These are phyloP conservation scores for Prunus campanulata DNA, from an alignment of 306 rosid genomes.

Conservation along the genomic window DNA sequence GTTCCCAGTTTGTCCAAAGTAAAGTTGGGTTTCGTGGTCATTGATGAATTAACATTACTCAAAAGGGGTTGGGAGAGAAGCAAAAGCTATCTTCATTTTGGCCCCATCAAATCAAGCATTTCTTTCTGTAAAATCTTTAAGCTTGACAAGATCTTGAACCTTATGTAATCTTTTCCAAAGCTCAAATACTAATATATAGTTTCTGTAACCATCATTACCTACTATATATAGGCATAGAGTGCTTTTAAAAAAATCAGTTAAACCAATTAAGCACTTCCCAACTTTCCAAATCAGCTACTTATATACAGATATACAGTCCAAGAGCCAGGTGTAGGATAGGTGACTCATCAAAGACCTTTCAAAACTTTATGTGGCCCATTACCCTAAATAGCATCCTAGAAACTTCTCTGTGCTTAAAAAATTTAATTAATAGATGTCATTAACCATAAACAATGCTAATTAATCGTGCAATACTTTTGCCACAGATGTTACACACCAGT, in stretches of 20 bases:
- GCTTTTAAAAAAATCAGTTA: conserved; percentile 8
- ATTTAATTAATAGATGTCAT: conserved; percentile 2
- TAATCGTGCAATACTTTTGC: conserved; percentile 23
- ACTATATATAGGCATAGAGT: conserved; percentile 41
- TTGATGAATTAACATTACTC: conserved; percentile 8
- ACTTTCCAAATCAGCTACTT: conserved; percentile 23
- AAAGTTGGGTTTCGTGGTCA: neutral
- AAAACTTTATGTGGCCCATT: conserved; percentile 34
- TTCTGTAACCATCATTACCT: conserved; percentile 43
- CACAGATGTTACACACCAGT: conserved; percentile 35
- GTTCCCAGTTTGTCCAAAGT: neutral
- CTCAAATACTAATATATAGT: conserved; percentile 23
- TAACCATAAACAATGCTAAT: conserved; percentile 19
- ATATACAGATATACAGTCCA: conserved; percentile 20
- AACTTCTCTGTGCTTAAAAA: conserved; percentile 17
- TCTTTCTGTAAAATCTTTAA: conserved; percentile 11
- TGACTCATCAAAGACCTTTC: conserved; percentile 31
- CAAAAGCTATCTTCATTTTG: neutral
- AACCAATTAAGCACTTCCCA: conserved; percentile 31
- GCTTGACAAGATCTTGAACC: conserved; percentile 37
- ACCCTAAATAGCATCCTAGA: conserved; percentile 43
- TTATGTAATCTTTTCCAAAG: conserved; percentile 11
- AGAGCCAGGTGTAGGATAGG: conserved; percentile 39
- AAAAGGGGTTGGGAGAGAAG: neutral
- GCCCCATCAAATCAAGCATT: conserved; percentile 35